phyloP scores from a whole-genome alignment of 2,329 filamentous ascomycete species.

The Helotiales sp. region DNA sequence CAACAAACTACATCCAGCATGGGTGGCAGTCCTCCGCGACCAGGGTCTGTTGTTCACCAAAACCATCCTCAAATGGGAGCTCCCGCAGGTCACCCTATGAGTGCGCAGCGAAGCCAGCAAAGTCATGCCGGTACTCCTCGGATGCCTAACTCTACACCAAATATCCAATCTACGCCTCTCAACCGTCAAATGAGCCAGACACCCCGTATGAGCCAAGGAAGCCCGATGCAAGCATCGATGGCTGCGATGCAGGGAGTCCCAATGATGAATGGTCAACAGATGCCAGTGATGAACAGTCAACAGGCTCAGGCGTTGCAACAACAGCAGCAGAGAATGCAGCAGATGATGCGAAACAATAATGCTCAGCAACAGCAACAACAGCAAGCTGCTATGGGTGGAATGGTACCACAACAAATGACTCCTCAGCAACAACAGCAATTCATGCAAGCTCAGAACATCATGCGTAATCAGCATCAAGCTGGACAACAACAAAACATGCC shows the following conservation, averaged over 20 bases:
- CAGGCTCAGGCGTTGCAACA: constrained; percentile 36
- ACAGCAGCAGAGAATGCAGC: constrained; percentile 43
- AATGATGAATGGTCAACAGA: constrained; percentile 51
- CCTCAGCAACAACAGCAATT: constrained; percentile 28
- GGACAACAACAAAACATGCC: constrained; percentile 42
- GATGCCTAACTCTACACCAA: constrained; percentile 65
- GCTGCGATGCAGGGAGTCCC: constrained; percentile 61
- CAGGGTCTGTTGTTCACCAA: constrained; percentile 66
- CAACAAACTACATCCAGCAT: constrained; percentile 70
- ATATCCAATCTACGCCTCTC: constrained; percentile 66
- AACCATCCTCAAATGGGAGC: constrained; percentile 61
- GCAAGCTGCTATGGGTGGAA: constrained; percentile 45
- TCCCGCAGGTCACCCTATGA: constrained; percentile 67
- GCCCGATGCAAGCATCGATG: constrained; percentile 65
- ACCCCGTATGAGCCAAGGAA: constrained; percentile 66
- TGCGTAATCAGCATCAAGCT: constrained; percentile 18
- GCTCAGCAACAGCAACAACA: constrained; percentile 40
- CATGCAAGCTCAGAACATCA: constrained; percentile 18
- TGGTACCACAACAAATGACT: constrained; percentile 43
- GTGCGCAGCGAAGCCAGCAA: constrained; percentile 67
- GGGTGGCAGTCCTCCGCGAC: constrained; percentile 69
- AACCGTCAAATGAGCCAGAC: constrained; percentile 59
- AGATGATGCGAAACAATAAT: constrained; percentile 35
- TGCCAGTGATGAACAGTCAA: constrained; percentile 43
- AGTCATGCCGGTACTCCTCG: constrained; percentile 69